Conservation (phyloP, 129 eudicot genomes). For the Saposhnikovia divaricata region DNA sequence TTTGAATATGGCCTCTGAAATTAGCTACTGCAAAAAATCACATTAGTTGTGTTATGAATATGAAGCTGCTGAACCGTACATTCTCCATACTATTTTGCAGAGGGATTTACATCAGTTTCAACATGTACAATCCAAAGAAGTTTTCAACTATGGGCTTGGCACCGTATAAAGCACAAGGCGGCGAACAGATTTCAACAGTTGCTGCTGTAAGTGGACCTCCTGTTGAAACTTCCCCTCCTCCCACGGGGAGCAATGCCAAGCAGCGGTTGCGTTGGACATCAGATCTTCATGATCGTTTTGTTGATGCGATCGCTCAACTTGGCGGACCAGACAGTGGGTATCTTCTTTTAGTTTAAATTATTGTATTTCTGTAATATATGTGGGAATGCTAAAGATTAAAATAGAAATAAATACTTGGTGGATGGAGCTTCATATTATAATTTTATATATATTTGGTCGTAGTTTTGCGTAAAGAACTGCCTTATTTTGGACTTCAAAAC, state of each 20-base stretch:
- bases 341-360: conserved; percentile 12
- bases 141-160: conserved; percentile 14
- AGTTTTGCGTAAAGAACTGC: too few relatives aligned
- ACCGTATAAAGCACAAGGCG: conserved; percentile 4
- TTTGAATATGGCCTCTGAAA: background rate
- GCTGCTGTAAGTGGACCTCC: conserved; percentile 9
- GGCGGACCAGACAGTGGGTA: conserved; percentile 50
- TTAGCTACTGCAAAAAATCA: too few relatives aligned
- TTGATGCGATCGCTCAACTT: conserved; percentile 39
- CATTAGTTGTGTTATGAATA: too few relatives aligned
- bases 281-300: conserved; percentile 42
- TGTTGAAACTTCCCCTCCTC: conserved; percentile 11
- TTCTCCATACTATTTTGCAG: background rate
- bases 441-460: too few relatives aligned
- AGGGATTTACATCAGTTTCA: background rate
- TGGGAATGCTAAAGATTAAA: too few relatives aligned
- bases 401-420: too few relatives aligned
- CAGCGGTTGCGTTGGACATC: conserved; percentile 39
- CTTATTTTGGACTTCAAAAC: too few relatives aligned
- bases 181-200: conserved; percentile 4
- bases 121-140: conserved; percentile 14
- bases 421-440: too few relatives aligned
- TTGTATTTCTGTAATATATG: background rate
- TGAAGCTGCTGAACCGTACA: background rate
- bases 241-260: conserved; percentile 9